Conservation (phyloP, 192 early-diverging fungal species). For the Piromyces sp. region DNA sequence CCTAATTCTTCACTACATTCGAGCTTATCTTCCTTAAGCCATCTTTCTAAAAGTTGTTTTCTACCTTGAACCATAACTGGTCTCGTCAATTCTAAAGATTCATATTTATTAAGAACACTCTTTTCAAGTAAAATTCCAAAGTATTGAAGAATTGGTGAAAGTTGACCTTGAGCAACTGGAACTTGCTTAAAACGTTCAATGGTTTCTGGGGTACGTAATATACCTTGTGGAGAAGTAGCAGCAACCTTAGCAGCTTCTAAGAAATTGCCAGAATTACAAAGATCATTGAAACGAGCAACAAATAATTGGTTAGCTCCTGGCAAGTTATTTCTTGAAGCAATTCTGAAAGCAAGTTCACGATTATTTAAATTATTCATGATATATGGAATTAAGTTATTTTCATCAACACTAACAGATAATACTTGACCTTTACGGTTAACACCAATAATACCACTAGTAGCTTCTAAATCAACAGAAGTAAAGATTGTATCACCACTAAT, state of each 20-base stretch:
- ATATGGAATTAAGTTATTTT: constrained; percentile 77
- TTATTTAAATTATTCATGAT: constrained; percentile 68
- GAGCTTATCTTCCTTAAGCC: constrained; percentile 97
- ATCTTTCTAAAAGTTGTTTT: constrained; percentile 89
- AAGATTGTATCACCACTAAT: constrained; percentile 97
- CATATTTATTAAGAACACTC: constrained; percentile 83
- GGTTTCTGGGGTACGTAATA: constrained; percentile 81
- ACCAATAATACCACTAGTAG: constrained; percentile 73
- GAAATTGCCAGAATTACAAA: constrained; percentile 57
- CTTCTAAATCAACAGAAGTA: constrained; percentile 78
- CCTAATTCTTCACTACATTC: constrained; percentile 96
- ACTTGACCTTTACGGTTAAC: constrained; percentile 92
- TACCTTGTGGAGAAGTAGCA: constrained; percentile 82
- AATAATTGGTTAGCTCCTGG: constrained; percentile 88
- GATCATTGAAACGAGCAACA: constrained; percentile 73
- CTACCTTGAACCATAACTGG: constrained; percentile 78
- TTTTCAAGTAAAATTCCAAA: constrained; percentile 91
- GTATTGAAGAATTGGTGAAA: constrained; percentile 90
- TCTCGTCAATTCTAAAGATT: constrained; percentile 80
- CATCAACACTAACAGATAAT: constrained; percentile 82
- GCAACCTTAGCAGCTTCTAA: constrained; percentile 87
- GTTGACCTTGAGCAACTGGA: constrained; percentile 51
- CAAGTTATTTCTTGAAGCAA: constrained; percentile 77
- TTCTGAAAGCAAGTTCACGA: constrained; percentile 69
- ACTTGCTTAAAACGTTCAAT: constrained; percentile 87